Conservation (phyloP, 2,329 filamentous ascomycete species). For the Botrytis fragariae region DNA sequence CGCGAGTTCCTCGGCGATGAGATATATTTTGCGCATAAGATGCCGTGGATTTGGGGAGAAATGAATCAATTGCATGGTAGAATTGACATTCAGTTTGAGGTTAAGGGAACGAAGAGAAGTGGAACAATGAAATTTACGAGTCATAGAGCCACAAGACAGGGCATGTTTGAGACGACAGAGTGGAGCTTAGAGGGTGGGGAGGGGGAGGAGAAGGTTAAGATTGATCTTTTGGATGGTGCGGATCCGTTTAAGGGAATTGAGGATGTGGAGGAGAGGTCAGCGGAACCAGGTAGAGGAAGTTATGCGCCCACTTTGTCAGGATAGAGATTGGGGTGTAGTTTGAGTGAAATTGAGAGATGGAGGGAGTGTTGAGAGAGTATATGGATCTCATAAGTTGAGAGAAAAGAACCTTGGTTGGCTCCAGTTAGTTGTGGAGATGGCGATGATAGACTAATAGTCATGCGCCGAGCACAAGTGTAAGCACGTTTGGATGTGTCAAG, state of each 20-base stretch:
- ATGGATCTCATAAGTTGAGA: not conserved
- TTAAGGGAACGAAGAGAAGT: constrained; percentile 70
- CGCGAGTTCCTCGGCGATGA: constrained; percentile 80
- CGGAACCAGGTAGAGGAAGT: constrained; percentile 39
- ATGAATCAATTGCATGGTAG: constrained; percentile 92
- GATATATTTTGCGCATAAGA: constrained; percentile 74
- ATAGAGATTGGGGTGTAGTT: constrained; percentile 14
- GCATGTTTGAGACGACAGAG: constrained; percentile 79
- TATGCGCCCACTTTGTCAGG: constrained; percentile 37
- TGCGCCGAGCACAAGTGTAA: not conserved
- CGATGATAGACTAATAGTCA: not conserved
- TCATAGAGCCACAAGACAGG: constrained; percentile 60
- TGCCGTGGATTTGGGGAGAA: constrained; percentile 81
- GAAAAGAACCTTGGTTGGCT: not conserved
- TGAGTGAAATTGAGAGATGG: not conserved
- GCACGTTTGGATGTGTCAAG: constrained; percentile 4
- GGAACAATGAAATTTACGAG: constrained; percentile 81
- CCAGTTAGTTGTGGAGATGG: not conserved
- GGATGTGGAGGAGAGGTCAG: constrained; percentile 44
- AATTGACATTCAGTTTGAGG: constrained; percentile 84
- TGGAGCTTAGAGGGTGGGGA: constrained; percentile 71
- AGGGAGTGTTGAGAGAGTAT: constrained; percentile 6
- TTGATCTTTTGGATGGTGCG: constrained; percentile 72
- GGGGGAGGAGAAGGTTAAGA: constrained; percentile 54
- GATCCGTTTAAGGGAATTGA: constrained; percentile 64